Evolutionary conservation across 148 eudicot species (phyloP), one percentile per base, ranked within the genome.

Genomic region (Beta vulgaris): DNA sequence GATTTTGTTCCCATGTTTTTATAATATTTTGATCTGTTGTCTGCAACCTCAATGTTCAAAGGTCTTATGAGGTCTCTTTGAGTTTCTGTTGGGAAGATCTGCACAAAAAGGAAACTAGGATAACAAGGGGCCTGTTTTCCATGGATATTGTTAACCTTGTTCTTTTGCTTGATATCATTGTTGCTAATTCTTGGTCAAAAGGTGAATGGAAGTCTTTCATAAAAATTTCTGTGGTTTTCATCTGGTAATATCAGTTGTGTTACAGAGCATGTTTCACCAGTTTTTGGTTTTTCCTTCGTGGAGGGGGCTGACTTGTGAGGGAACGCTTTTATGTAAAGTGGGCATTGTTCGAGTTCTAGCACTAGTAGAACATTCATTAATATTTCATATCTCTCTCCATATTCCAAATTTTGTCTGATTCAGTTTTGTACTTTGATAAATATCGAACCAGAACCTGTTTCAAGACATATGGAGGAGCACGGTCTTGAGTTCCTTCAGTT

Each of bases 401-500:
- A 32, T 11, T 19, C 3, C 19, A 26, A 23, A 53, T 28, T 29
- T 34, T 35, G 15, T 51, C 40, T 43, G 29, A 15, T 48, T n/a
- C 29, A n/a, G 19, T 7, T 4, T 36, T 32, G 19, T 23, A 42
- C 48, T 64, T 42, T 14, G 55, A 35, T 51, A 55, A 75, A 39
- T 15, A 34, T 62, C 40, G 43, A 40, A 55, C 68, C 84, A 95
- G 99, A 95, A 65, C 99, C 97, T 74, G 86, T 92, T 67, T 90
- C 93, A 66, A 90, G 71, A 74, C 99, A 95, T 86, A 92, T 95
- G 86, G 99, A 92, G 76, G 96, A 92, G 73, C 93, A 94, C 14
- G 99, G 97, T 68, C 97, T 95, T 58, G 99, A 95, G 63, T 95
- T 90, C 71, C 99, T 92, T 77, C 99, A 95, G 75, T 95, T 95